These are phyloP conservation scores for Pochonia chlamydosporia DNA, from an alignment of 2,329 filamentous ascomycete genomes.

Conservation along the genomic window DNA sequence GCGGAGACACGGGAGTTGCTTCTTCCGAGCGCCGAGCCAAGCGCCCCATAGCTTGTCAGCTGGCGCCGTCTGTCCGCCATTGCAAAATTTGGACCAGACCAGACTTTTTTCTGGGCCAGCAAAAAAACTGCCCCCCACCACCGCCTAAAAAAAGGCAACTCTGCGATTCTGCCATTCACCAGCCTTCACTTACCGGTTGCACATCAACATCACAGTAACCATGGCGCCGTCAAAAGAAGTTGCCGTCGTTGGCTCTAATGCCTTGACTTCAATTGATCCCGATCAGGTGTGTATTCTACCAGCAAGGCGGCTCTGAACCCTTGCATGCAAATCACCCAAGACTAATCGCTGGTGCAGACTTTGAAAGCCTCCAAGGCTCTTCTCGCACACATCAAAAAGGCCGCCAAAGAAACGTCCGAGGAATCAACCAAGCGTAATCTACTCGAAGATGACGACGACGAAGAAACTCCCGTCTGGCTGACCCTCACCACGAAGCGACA, in stretches of 20 bases:
- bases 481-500: slow-evolving; percentile 61
- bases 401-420: slow-evolving; percentile 40
- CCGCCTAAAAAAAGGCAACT: slow-evolving; percentile 13
- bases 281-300: slow-evolving; percentile 29
- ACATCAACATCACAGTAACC: slow-evolving; percentile 11
- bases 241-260: slow-evolving; percentile 23
- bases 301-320: slow-evolving; percentile 11
- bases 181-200: slow-evolving; percentile 1
- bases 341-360: slow-evolving; percentile 31
- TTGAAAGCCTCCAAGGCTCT: slow-evolving; percentile 60
- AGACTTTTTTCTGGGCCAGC: slow-evolving; percentile 15
- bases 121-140: slow-evolving; percentile 19
- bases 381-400: slow-evolving; percentile 54
- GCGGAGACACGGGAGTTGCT: slow-evolving; percentile 21
- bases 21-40: slow-evolving; percentile 26
- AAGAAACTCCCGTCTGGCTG: slow-evolving; percentile 54
- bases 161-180: slow-evolving; percentile 12
- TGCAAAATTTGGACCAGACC: slow-evolving; percentile 23
- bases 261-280: slow-evolving; percentile 30
- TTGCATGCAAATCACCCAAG: not conserved
- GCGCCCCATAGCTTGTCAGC: too few relatives aligned
- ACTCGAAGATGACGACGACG: slow-evolving; percentile 38
- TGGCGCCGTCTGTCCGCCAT: slow-evolving; percentile 12
- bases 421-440: slow-evolving; percentile 50
- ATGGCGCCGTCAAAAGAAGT: slow-evolving; percentile 39